These are phyloP conservation scores for Claviceps digitariae DNA, from an alignment of 2,329 filamentous ascomycete genomes.

Conservation along the genomic window DNA sequence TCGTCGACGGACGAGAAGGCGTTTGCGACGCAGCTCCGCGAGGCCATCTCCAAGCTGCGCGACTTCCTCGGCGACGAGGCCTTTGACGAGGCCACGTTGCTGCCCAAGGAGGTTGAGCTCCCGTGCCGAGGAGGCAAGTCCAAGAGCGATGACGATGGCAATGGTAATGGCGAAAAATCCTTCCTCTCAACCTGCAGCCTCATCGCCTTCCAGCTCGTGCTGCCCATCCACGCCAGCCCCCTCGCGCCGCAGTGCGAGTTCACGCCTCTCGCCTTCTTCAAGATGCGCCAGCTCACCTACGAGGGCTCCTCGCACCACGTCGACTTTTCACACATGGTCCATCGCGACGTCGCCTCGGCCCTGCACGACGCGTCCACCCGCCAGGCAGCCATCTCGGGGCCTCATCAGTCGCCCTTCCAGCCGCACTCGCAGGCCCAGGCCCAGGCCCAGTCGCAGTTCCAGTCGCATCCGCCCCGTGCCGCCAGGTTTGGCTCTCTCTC, in stretches of 20 bases:
- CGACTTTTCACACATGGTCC: constrained; percentile 45
- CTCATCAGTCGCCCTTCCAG: too few species aligned
- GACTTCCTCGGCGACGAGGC: constrained; percentile 29
- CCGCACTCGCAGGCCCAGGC: too few species aligned
- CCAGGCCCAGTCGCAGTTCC: too few species aligned
- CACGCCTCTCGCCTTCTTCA: constrained; percentile 51
- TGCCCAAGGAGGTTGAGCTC: constrained; percentile 27
- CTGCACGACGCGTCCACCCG: constrained; percentile 8
- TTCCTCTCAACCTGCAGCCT: constrained; percentile 17
- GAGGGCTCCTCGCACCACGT: constrained; percentile 33
- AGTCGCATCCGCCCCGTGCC: not conserved
- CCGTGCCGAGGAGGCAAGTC: constrained; percentile 20
- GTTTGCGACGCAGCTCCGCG: constrained; percentile 32
- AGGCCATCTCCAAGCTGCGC: constrained; percentile 26
- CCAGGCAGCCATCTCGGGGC: too few species aligned
- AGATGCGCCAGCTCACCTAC: constrained; percentile 49
- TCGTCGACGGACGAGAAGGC: constrained; percentile 25
- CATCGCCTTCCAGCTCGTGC: constrained; percentile 45
- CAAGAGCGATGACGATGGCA: too few species aligned
- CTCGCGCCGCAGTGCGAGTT: constrained; percentile 41
- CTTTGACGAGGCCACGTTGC: constrained; percentile 32
- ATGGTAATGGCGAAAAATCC: too few species aligned
- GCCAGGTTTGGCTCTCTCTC: not conserved
- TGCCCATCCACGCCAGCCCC: constrained; percentile 44
- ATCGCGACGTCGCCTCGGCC: constrained; percentile 40